Percentiles rank a stretch among this genome's conserved stretches.
phyloP scores from a whole-genome alignment of 2,329 filamentous ascomycete genomes.

The Parafenestella ontariensis region DNA sequence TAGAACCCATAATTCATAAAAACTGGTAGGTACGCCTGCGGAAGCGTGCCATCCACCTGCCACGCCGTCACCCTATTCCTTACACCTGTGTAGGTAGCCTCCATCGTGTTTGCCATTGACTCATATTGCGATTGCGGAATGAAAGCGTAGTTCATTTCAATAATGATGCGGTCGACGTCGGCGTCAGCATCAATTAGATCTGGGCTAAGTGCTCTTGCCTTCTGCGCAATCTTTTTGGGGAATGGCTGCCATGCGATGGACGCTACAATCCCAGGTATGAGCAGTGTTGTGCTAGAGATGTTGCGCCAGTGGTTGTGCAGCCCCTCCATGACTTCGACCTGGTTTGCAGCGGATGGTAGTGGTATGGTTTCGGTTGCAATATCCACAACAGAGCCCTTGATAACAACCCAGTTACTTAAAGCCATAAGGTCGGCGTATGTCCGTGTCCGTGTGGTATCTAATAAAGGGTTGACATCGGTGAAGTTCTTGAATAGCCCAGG shows the following conservation, averaged over 20 bases:
- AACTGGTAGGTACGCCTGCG: constrained; percentile 53
- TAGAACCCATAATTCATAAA: constrained; percentile 59
- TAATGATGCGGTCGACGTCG: constrained; percentile 52
- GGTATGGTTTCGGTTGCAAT: constrained; percentile 46
- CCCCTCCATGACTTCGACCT: constrained; percentile 33
- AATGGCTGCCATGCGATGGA: constrained; percentile 47
- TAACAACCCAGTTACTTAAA: constrained; percentile 53
- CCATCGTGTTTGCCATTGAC: constrained; percentile 51
- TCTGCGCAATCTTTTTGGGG: constrained; percentile 34
- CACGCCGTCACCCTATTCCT: constrained; percentile 46
- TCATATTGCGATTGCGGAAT: constrained; percentile 38
- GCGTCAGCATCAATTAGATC: constrained; percentile 52
- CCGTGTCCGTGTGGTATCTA: constrained; percentile 57
- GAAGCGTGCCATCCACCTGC: constrained; percentile 48
- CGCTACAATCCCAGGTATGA: constrained; percentile 41
- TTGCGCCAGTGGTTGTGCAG: constrained; percentile 43
- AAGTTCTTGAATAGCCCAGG: constrained; percentile 64
- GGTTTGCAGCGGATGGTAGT: constrained; percentile 31
- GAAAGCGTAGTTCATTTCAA: constrained; percentile 56
- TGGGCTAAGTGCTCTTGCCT: constrained; percentile 23
- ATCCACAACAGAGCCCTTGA: constrained; percentile 43
- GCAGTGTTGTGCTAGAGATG: constrained; percentile 27
- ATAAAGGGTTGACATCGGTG: constrained; percentile 53
- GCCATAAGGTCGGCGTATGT: constrained; percentile 57
- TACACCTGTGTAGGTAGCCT: constrained; percentile 50